phyloP scores from a whole-genome alignment of 805 yeast genomes.

The Ogataea thermomethanolica region DNA sequence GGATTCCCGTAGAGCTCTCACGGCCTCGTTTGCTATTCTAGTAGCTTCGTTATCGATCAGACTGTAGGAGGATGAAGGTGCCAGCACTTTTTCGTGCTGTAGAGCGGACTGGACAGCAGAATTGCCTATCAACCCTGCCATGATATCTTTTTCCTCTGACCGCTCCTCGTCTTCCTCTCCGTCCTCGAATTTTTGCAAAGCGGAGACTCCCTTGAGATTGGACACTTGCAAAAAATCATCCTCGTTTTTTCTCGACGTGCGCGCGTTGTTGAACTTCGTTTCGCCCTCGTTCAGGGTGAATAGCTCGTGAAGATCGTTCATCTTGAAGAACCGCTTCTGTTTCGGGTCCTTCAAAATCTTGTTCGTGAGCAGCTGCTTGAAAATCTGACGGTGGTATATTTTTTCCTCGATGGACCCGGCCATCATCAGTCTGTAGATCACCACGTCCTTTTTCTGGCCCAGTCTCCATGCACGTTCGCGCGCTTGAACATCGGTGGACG shows the following conservation, averaged over 20 bases:
- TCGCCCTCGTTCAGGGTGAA: slow-evolving; percentile 79
- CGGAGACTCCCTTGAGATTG: slow-evolving; percentile 66
- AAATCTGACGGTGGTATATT: slow-evolving; percentile 93
- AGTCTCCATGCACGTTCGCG: slow-evolving; percentile 96
- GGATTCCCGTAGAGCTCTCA: slow-evolving; percentile 58
- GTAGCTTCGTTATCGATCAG: slow-evolving; percentile 63
- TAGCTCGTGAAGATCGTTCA: slow-evolving; percentile 85
- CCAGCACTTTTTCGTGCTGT: slow-evolving; percentile 75
- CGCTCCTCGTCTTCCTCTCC: slow-evolving; percentile 42
- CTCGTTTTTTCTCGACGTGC: slow-evolving; percentile 33
- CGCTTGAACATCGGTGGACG: slow-evolving; percentile 95
- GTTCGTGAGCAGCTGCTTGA: slow-evolving; percentile 90
- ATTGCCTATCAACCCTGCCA: slow-evolving; percentile 65
- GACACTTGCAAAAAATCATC: slow-evolving; percentile 71
- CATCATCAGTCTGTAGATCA: slow-evolving; percentile 86
- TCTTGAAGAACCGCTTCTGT: slow-evolving; percentile 87
- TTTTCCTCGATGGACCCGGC: slow-evolving; percentile 97
- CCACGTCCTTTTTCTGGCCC: slow-evolving; percentile 90
- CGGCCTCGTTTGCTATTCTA: slow-evolving; percentile 59
- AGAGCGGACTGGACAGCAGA: slow-evolving; percentile 71
- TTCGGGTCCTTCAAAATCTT: slow-evolving; percentile 94
- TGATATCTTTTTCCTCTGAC: slow-evolving; percentile 57
- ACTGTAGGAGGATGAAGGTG: slow-evolving; percentile 41
- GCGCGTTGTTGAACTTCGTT: slow-evolving; percentile 62
- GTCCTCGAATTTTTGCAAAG: slow-evolving; percentile 60